Base-by-base conservation (phyloP, 768 basidiomycete species). In the Pulveroboletus sp. region DNA sequence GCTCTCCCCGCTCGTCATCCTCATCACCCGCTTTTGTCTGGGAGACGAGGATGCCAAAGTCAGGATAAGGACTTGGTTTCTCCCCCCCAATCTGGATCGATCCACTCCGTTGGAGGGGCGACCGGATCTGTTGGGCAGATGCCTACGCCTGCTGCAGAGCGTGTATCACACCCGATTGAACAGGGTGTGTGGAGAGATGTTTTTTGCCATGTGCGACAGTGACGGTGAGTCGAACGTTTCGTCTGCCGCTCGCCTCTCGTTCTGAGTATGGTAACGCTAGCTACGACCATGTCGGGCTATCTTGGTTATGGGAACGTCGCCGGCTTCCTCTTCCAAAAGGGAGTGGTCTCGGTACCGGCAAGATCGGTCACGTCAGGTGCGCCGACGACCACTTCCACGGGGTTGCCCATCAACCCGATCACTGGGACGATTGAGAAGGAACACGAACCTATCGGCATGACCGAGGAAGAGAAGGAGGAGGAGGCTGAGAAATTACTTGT, bases 231-330 rank as follows among this genome's bases (percentile, higher is more conserved):
- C 13, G 10, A 38, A 40, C 20, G 5, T n/a, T n/a, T n/a, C 22
- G 10, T 48, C 19, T 24, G 5, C 6, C 13, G n/a, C 19, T 10
- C 41, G 7, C 48, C 6, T 17, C 30, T 45, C 24, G 13, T 37
- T 26, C 41, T 52, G 39, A 53, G 11, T 34, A 4, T 13, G n/a
- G 34, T 12, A 22, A 20, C 17, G 19, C 41, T 61, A 84, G 92
- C 88, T n/a, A 73, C 78, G 6, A 79, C 75, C 0, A 72, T 98
- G 14, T 80, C 82, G n/a, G 77, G 82, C 5, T 79, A 87, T 37
- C 78, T 96, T 45, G 95, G 95, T 7, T 99, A 99, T 59, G 95
- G 95, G 35, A 93, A 93, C 63, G 92, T 93, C 35, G 92, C 93
- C 0, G 96, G 96, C 1, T 89, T 92, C 76, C 76, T 99, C 22